A percentile compares a stretch with the other conserved stretches of the same genome.
phyloP scores from a whole-genome alignment of 768 basidiomycete genomes.

The Macrolepiota albuminosa region DNA sequence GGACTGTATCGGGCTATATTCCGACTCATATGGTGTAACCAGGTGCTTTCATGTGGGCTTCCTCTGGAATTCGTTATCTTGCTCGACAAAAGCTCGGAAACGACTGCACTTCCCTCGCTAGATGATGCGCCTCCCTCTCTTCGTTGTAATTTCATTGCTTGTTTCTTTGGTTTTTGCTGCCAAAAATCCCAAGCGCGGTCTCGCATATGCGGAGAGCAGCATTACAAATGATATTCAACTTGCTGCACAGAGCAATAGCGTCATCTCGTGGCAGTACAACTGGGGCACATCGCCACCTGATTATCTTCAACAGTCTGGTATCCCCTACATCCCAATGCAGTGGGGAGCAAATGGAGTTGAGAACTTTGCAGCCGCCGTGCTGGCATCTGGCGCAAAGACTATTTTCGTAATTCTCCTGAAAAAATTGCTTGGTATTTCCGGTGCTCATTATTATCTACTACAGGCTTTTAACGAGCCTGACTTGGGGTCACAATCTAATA shows the following conservation, averaged over 20 bases:
- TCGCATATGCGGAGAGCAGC: slow-evolving; percentile 25
- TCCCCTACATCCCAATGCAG: slow-evolving; percentile 35
- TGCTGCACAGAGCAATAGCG: slow-evolving; percentile 23
- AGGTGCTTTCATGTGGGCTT: background rate
- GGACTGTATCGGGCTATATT: background rate
- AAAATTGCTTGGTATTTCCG: background rate
- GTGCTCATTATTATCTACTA: background rate
- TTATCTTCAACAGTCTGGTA: slow-evolving; percentile 23
- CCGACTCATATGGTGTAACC: background rate
- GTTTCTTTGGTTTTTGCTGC: slow-evolving; percentile 8
- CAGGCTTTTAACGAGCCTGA: slow-evolving; percentile 36
- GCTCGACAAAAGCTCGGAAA: slow-evolving; percentile 1
- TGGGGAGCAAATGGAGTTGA: slow-evolving; percentile 28
- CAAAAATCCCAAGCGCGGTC: slow-evolving; percentile 34
- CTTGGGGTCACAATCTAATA: slow-evolving; percentile 27
- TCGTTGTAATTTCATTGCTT: background rate
- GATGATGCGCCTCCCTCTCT: slow-evolving; percentile 8
- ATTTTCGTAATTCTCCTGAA: slow-evolving; percentile 27
- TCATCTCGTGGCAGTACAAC: slow-evolving; percentile 36
- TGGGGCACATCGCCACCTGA: slow-evolving; percentile 33
- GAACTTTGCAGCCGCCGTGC: slow-evolving; percentile 16
- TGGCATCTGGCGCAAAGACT: slow-evolving; percentile 30
- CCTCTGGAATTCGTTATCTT: background rate
- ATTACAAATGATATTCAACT: slow-evolving; percentile 22
- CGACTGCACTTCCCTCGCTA: background rate